These are phyloP conservation scores for Pedinophyceae sp. DNA, from an alignment of 139 green algal species.

Conservation along the genomic window DNA sequence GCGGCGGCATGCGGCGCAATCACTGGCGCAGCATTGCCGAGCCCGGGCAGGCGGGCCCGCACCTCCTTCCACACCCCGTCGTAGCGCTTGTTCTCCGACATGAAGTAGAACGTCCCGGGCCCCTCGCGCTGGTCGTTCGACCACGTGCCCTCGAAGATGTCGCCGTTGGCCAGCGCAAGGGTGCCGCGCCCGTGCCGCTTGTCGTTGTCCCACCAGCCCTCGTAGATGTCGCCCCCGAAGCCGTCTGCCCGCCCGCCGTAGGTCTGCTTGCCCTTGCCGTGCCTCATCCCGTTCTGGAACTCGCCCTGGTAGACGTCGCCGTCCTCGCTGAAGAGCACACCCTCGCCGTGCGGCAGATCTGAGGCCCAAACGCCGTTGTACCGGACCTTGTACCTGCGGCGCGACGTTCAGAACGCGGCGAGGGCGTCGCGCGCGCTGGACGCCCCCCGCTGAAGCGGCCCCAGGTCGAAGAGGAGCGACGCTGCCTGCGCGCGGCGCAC, in stretches of 20 bases:
- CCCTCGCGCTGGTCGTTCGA: background rate
- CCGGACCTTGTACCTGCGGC: conserved; percentile 35
- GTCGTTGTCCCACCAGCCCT: conserved; percentile 40
- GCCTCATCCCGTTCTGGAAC: conserved; percentile 11
- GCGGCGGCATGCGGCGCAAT: too few species aligned
- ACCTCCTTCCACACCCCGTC: conserved; percentile 4
- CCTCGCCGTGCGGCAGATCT: conserved; percentile 38
- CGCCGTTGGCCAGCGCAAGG: conserved; percentile 5
- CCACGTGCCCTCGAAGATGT: conserved; percentile 7
- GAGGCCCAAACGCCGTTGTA: conserved; percentile 46
- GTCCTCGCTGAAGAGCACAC: conserved; percentile 38
- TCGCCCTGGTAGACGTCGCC: conserved; percentile 42
- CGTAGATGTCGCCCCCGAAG: conserved; percentile 47
- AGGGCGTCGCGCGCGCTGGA: too few species aligned
- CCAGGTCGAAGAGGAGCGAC: too few species aligned
- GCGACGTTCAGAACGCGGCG: too few species aligned
- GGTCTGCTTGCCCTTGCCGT: conserved; percentile 32
- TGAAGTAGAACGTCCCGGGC: conserved; percentile 4
- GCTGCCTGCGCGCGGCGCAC: too few species aligned
- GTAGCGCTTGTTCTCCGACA: conserved; percentile 2
- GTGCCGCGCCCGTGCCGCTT: conserved; percentile 11
- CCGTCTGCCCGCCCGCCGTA: conserved; percentile 40
- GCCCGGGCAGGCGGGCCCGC: too few species aligned
- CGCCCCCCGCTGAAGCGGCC: too few species aligned
- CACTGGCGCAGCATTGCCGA: too few species aligned